A percentile compares a stretch with the other conserved stretches of the same genome.
Evolutionary conservation across 2,329 filamentous ascomycete genomes (phyloP).

Genomic region (Aspergillus floridensis): DNA sequence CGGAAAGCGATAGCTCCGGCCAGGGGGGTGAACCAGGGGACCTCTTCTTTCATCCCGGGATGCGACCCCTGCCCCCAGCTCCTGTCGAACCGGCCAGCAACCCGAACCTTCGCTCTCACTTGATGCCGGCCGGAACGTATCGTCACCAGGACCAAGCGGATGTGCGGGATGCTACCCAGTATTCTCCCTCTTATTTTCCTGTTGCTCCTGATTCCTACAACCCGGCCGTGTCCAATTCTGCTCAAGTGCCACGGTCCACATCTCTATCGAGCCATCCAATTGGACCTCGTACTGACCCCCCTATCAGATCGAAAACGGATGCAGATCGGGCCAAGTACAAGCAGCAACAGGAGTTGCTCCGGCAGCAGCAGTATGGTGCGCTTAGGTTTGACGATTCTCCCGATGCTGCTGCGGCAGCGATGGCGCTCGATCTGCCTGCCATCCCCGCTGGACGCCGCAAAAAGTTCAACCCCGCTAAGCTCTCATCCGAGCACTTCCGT

Average conservation of each 20-base stretch:
- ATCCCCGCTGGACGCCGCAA: slow-evolving; percentile 75
- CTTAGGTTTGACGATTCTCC: slow-evolving; percentile 50
- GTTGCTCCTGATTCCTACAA: slow-evolving; percentile 53
- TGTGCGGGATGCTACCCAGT: slow-evolving; percentile 34
- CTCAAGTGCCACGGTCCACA: slow-evolving; percentile 66
- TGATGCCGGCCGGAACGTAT: slow-evolving; percentile 60
- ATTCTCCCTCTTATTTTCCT: slow-evolving; percentile 37
- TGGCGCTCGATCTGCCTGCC: slow-evolving; percentile 78
- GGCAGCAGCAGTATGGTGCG: slow-evolving; percentile 49
- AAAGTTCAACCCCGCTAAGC: slow-evolving; percentile 81
- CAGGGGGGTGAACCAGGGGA: slow-evolving; percentile 80
- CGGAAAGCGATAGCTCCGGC: slow-evolving; percentile 62
- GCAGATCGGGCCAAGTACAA: slow-evolving; percentile 63
- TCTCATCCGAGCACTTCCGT: slow-evolving; percentile 76
- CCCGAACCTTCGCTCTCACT: slow-evolving; percentile 43
- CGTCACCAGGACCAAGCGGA: slow-evolving; percentile 48
- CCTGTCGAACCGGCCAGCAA: slow-evolving; percentile 56
- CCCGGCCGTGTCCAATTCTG: slow-evolving; percentile 43
- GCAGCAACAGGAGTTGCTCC: slow-evolving; percentile 54
- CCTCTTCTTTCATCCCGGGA: slow-evolving; percentile 89
- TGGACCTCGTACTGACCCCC: slow-evolving; percentile 73
- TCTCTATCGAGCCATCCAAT: slow-evolving; percentile 80
- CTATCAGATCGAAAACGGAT: slow-evolving; percentile 92
- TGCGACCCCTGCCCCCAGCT: slow-evolving; percentile 64
- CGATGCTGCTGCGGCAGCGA: slow-evolving; percentile 42